Base-by-base conservation (phyloP, 495 filamentous ascomycete species). In the Penicillium arizonense region DNA sequence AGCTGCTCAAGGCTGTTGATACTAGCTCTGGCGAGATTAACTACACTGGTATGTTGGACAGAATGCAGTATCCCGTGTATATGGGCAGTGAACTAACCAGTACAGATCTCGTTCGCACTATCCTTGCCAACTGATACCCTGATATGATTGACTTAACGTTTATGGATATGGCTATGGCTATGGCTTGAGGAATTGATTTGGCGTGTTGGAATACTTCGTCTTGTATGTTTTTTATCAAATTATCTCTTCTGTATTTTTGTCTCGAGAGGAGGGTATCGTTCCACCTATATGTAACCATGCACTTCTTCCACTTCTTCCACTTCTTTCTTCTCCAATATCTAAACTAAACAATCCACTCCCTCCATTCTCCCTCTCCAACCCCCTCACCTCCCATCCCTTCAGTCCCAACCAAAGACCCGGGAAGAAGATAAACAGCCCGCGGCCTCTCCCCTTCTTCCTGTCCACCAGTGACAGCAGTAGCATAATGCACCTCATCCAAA, bases 1-100 rank as follows among this genome's bases (percentile, higher is more conserved):
- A 98, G 81, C 79, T 98, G 62, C 82, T 97, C 66, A 97, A 97
- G 84, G 90, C 90, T 3, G 91, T 97, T 55, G 92, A 98, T 65
- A 91, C 91, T 50, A 90, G 85, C 70, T 90, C 85, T 49, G 93
- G 91, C 53, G 90, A 97, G 80, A 88, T 97, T 72, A 96, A 97
- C 75, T 98, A 98, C 71, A 91, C 86, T 40, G 91, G 90, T 93
- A 77, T 53, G 79, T 72, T 34, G 13, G 4, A 18, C 18, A 18
- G 18, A 18, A 18, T 18, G 18, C 1, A 18, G 18, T 18, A 18
- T 18, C 18, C 1, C 18, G 18, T 18, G 18, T 18, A 1, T 18
- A 18, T 18, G 18, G 18, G 18, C 18, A 18, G 18, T 18, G 18
- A 18, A 18, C 18, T 33, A 18, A 21, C 28, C 32, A 7, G 36